Evolutionary conservation across 148 eudicot species (phyloP), one percentile per base, ranked within the genome.

Genomic region (Rhododendron kiyosumense): DNA sequence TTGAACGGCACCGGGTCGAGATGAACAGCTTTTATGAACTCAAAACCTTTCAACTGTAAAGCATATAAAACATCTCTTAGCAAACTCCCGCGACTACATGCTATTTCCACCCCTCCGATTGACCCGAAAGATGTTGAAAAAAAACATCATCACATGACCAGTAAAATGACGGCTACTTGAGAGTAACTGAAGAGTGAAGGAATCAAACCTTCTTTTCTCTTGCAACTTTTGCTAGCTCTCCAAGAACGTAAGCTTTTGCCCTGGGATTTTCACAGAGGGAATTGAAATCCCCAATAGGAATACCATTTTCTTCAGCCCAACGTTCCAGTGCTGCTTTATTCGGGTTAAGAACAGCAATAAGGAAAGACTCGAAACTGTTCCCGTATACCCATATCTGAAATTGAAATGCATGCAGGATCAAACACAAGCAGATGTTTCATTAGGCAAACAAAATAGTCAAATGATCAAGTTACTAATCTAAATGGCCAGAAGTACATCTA

Each of bases 311-410:
- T 81, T 83, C 85, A 10, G 92, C 96, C 98, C 98, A 95, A 20
- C 81, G 86, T 86, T 91, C 92, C 69, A 95, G 91, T 65, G 94
- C 94, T 87, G 86, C 91, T 87, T 88, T 86, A 74, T 90, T 95
- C 4, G 95, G 98, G 86, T 93, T 95, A 36, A 86, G 88, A 86
- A 93, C 91, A 81, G 94, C 95, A 83, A 94, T 88, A n/a, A 95
- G 95, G 85, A 88, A 95, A 43, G 94, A 93, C 85, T 94, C 94
- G 84, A 95, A 94, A 88, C 96, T 95, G 87, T 90, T 95, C 83
- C 98, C 98, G 26, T 94, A 95, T 7, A 94, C 89, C 98, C 98
- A 95, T 89, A 95, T 88, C 96, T 94, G 89, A 69, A 85, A 87
- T 84, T 26, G 49, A 79, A 82, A 34, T 26, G 32, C 26, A 54